Evolutionary conservation across 1,284 basidiomycete species (phyloP).

Genomic region (Boletus sp.): DNA sequence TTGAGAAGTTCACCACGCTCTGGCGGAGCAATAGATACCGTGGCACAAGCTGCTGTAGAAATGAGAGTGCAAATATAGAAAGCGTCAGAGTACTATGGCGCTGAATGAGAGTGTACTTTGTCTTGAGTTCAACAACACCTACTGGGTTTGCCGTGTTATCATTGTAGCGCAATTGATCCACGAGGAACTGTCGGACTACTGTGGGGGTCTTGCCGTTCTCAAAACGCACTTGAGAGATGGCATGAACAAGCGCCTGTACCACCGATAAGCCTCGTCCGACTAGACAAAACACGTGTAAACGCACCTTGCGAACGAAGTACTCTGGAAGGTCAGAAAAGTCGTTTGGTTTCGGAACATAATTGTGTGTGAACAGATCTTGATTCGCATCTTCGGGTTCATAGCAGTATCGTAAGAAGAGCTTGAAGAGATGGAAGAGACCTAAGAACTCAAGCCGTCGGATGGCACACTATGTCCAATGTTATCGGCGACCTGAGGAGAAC

Average conservation of each 20-base stretch:
- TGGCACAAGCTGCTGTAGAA: conserved; percentile 74
- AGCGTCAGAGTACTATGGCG: conserved; percentile 78
- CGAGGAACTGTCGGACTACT: conserved; percentile 86
- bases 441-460: conserved; percentile 77
- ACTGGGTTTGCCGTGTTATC: conserved; percentile 92
- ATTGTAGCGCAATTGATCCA: conserved; percentile 89
- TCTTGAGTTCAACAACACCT: conserved; percentile 31
- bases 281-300: conserved; percentile 7
- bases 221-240: conserved; percentile 83
- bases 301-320: conserved; percentile 91
- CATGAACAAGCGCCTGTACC: conserved; percentile 66
- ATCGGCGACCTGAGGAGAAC: conserved; percentile 6
- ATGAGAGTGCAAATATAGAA: conserved; percentile 89
- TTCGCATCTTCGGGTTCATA: conserved; percentile 78
- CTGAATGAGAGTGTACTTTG: conserved; percentile 12
- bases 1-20: conserved; percentile 74
- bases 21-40: conserved; percentile 68
- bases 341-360: conserved; percentile 88
- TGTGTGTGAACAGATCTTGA: conserved; percentile 78
- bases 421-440: conserved; percentile 94
- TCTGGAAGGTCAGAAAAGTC: conserved; percentile 90
- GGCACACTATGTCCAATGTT: conserved; percentile 58
- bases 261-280: conserved; percentile 6
- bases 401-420: conserved; percentile 92
- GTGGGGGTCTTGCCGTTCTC: conserved; percentile 83